Conservation (phyloP, 2,329 filamentous ascomycete genomes). For the Aulographum hederae region DNA sequence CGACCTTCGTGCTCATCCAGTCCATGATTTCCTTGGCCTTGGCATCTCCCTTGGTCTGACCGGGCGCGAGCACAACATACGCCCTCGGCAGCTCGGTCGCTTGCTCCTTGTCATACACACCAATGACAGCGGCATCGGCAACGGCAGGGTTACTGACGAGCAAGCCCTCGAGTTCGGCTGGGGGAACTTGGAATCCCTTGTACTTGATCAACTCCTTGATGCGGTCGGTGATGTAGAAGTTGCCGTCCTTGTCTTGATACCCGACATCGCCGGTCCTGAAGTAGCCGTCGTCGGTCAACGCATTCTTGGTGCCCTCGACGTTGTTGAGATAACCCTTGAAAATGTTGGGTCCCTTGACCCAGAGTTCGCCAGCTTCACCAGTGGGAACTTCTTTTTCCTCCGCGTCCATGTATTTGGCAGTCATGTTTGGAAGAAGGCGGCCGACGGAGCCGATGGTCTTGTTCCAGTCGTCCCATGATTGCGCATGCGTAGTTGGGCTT, state of each 20-base stretch:
- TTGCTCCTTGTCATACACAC: slow-evolving; percentile 24
- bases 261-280: slow-evolving; percentile 79
- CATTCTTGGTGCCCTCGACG: slow-evolving; percentile 48
- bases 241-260: slow-evolving; percentile 54
- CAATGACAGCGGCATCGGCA: slow-evolving; percentile 25
- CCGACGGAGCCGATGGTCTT: slow-evolving; percentile 64
- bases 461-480: slow-evolving; percentile 55
- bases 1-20: slow-evolving; percentile 2
- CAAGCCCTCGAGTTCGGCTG: slow-evolving; percentile 28
- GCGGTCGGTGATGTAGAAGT: slow-evolving; percentile 82
- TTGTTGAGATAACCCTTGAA: slow-evolving; percentile 74
- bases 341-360: slow-evolving; percentile 63
- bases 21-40: slow-evolving; percentile 3
- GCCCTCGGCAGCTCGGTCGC: slow-evolving; percentile 15
- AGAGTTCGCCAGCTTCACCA: slow-evolving; percentile 40
- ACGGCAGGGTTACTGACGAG: slow-evolving; percentile 22
- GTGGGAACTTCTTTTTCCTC: slow-evolving; percentile 39
- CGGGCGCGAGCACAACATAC: slow-evolving; percentile 4
- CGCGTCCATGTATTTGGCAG: slow-evolving; percentile 54
- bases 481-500: slow-evolving; percentile 50
- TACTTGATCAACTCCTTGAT: slow-evolving; percentile 30
- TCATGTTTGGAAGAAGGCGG: slow-evolving; percentile 57
- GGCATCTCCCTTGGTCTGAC: not conserved
- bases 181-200: slow-evolving; percentile 30
- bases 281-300: slow-evolving; percentile 60